Evolutionary conservation across 169 alveolate genomes (phyloP), one percentile per base, ranked within the genome.

Genomic region (Babesia bigemina): DNA sequence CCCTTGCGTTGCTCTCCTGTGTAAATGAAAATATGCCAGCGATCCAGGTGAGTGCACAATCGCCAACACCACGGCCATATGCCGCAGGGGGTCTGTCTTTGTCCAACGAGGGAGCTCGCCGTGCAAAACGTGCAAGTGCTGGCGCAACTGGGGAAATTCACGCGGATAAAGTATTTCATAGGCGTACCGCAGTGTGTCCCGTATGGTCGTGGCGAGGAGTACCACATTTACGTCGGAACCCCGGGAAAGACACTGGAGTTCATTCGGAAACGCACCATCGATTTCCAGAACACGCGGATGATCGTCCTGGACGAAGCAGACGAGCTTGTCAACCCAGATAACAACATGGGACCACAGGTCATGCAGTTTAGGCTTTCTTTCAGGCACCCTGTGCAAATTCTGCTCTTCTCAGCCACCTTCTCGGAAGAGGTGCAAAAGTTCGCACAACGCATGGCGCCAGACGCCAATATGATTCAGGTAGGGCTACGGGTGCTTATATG

Each of bases 31-130:
- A 53, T 49, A 71, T 91, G 57, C 85, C 78, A 21, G 65, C 59
- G 10, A 63, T 90, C 13, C 94, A 89, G 86, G 86, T 78, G n/a
- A 4, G 74, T 70, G 0, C 17, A 28, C 44, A 19, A 0, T 16
- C 3, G 44, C 55, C 4, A n/a, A 11, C 22, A 11, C 26, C 4
- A 7, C 10, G 16, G 50, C 52, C 58, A 58, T 81, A 69, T 75
- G 87, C 28, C 92, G 92, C 77, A 79, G 87, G 98, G 98, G 29
- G 74, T 96, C 67, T 91, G 97, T 58, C 90, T 96, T 48, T 96
- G 98, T 50, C 99, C 99, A 14, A 96, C 99, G 33, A 91, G 99
- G 85, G 99, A 98, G 86, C 93, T 98, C 39, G 97, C 99, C 48
- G 94, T 93, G 73, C 98, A 98, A 88, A 96, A 95, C 56, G 86